phyloP scores from a whole-genome alignment of 2,329 filamentous ascomycete species.

The Erysiphe pisi region DNA sequence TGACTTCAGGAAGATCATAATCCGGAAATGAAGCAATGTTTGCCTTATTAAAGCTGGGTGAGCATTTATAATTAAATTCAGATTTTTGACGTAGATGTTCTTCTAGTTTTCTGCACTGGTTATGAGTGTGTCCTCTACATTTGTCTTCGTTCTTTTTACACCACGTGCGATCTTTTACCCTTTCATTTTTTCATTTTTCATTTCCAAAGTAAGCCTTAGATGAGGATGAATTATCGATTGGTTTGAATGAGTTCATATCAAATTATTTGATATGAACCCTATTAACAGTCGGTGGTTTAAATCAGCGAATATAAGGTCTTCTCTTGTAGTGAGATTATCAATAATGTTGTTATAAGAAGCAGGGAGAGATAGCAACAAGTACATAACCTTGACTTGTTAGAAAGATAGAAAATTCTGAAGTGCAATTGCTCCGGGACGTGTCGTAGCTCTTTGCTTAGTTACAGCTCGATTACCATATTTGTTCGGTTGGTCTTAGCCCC shows the following conservation, averaged over 20 bases:
- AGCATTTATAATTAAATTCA: not conserved
- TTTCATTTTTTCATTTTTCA: not conserved
- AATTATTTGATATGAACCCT: no score
- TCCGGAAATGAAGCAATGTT: not conserved
- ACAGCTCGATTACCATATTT: not conserved
- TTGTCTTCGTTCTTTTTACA: not conserved
- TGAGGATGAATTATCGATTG: no score
- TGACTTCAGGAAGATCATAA: not conserved
- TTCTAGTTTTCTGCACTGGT: not conserved
- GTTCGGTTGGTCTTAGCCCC: no score
- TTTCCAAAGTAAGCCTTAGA: not conserved
- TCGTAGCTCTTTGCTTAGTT: no score
- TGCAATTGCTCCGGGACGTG: not conserved
- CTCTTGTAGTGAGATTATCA: not conserved
- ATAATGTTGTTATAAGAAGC: not conserved
- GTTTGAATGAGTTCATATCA: no score
- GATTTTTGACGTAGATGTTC: not conserved
- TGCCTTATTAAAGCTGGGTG: not conserved
- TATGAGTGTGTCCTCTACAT: conserved; percentile 1
- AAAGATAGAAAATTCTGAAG: not conserved
- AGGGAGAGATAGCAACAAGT: not conserved
- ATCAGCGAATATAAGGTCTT: conserved; percentile 7
- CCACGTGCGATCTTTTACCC: not conserved
- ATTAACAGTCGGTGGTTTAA: not conserved
- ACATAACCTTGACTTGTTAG: not conserved